A percentile compares a stretch with the other conserved stretches of the same genome.
Evolutionary conservation across 2,329 filamentous ascomycete genomes (phyloP).

Genomic region (Zarea fungicola): DNA sequence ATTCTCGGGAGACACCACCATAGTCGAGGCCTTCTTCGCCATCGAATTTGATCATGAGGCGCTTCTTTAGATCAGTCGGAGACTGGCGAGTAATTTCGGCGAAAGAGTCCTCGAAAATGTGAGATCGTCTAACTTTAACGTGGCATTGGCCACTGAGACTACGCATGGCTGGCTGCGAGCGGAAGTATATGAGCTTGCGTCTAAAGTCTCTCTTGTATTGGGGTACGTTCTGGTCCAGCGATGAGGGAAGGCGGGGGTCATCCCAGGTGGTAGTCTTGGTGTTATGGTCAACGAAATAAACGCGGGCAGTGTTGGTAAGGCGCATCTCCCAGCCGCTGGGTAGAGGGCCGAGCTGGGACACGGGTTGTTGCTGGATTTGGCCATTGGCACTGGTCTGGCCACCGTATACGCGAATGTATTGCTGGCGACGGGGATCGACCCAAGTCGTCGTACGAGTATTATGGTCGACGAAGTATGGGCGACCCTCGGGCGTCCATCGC

Average conservation of each 20-base stretch:
- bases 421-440: constrained; percentile 94
- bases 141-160: constrained; percentile 96
- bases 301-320: constrained; percentile 91
- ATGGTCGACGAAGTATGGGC: constrained; percentile 96
- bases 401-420: constrained; percentile 96
- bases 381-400: constrained; percentile 81
- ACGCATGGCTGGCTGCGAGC: constrained; percentile 91
- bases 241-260: constrained; percentile 89
- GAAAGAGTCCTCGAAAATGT: constrained; percentile 98
- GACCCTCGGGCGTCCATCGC: constrained; percentile 87
- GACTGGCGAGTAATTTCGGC: constrained; percentile 97
- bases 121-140: constrained; percentile 91
- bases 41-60: constrained; percentile 99
- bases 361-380: constrained; percentile 92
- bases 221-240: constrained; percentile 93
- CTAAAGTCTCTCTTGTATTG: constrained; percentile 99
- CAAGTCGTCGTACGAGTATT: constrained; percentile 97
- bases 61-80: constrained; percentile 93
- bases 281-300: constrained; percentile 99
- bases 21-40: constrained; percentile 98
- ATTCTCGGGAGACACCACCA: constrained; percentile 93
- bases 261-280: constrained; percentile 99
- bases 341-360: constrained; percentile 89
- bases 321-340: constrained; percentile 99
- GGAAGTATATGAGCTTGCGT: constrained; percentile 97